Conservation (phyloP, 495 filamentous ascomycete genomes). For the Paragyromitra xinjiangensis region DNA sequence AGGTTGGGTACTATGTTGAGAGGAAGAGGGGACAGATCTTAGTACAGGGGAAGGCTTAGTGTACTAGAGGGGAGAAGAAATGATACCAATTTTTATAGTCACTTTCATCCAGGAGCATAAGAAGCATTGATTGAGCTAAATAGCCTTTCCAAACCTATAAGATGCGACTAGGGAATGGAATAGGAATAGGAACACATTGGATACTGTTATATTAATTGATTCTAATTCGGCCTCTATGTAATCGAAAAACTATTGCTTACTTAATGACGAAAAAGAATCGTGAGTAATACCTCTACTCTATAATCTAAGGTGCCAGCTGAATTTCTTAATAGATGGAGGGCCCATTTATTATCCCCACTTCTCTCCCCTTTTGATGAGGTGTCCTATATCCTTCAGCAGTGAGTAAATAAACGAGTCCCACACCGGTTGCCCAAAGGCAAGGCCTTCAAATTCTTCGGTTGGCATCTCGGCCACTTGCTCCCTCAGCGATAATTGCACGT, state of each 20-base stretch:
- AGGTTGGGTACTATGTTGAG: constrained; percentile 84
- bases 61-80: neutral
- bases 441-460: no score
- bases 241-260: neutral
- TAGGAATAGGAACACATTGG: neutral
- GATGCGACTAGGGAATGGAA: neutral
- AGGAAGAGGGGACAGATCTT: constrained; percentile 72
- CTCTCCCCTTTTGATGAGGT: no score
- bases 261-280: no score
- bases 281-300: neutral
- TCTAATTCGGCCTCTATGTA: neutral
- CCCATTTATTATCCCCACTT: no score
- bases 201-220: neutral
- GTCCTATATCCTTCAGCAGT: no score
- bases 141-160: neutral
- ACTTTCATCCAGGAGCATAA: neutral
- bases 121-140: neutral
- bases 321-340: no score
- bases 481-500: no score
- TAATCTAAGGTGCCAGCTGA: neutral
- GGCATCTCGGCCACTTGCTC: no score
- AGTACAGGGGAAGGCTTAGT: constrained; percentile 64
- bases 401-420: no score
- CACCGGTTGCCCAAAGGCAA: no score
- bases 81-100: neutral